Conservation (phyloP, 768 basidiomycete genomes). For the Lyophyllum semitale region DNA sequence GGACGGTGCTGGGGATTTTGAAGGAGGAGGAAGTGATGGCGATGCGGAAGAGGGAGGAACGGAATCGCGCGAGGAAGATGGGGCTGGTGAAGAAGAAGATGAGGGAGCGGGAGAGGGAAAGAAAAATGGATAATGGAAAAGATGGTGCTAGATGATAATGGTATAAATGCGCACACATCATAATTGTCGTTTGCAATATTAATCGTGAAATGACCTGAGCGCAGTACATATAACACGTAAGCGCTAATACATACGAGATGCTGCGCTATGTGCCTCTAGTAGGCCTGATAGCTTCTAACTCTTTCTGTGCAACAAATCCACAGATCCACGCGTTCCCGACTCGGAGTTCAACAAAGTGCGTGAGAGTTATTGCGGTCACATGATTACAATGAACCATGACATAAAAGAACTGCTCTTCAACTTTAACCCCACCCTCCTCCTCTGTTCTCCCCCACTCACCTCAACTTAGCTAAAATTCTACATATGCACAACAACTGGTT, state of each 20-base stretch:
- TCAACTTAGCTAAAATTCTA: too few relatives aligned
- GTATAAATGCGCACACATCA: too few relatives aligned
- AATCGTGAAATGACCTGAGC: too few relatives aligned
- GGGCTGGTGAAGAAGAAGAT: slow-evolving; percentile 32
- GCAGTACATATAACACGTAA: too few relatives aligned
- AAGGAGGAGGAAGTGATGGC: slow-evolving; percentile 40
- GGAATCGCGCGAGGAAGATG: slow-evolving; percentile 30
- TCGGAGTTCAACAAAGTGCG: too few relatives aligned
- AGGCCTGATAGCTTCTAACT: too few relatives aligned
- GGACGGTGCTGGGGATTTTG: slow-evolving; percentile 55
- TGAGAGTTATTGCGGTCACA: not conserved
- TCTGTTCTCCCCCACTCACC: not conserved
- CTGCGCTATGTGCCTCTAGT: too few relatives aligned
- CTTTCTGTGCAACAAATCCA: too few relatives aligned
- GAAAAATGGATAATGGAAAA: not conserved
- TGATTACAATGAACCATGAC: not conserved
- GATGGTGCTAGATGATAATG: not conserved
- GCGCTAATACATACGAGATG: too few relatives aligned
- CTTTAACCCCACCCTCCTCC: not conserved
- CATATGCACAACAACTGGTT: not conserved
- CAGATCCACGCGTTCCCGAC: too few relatives aligned
- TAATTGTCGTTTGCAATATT: too few relatives aligned
- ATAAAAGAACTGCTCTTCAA: not conserved
- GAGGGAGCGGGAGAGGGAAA: not conserved
- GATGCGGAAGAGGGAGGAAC: slow-evolving; percentile 31